Conservation (phyloP, 164 flowering plant species). For the Paratinospora sagittata region DNA sequence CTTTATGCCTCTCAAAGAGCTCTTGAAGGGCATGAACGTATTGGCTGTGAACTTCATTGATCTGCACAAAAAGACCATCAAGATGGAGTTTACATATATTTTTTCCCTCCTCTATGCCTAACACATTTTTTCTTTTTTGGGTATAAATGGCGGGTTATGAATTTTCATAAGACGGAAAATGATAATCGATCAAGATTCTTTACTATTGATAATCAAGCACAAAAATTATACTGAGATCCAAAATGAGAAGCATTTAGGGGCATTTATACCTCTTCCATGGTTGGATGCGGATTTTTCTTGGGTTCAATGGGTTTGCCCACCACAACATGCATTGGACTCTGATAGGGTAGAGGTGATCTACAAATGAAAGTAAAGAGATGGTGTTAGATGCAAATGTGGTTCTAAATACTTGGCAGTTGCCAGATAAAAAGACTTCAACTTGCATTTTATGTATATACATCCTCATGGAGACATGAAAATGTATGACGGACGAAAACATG, state of each 20-base stretch:
- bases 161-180: background rate
- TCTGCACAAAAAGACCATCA: conserved; percentile 28
- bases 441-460: background rate
- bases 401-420: background rate
- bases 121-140: too few relatives aligned
- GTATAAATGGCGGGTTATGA: background rate
- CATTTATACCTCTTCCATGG: conserved; percentile 66
- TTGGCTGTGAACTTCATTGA: conserved; percentile 49
- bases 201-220: background rate
- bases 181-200: background rate
- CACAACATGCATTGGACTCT: conserved; percentile 69
- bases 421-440: background rate
- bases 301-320: conserved; percentile 77
- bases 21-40: conserved; percentile 56
- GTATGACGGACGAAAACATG: background rate
- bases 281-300: conserved; percentile 58
- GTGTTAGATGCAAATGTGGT: background rate
- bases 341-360: conserved; percentile 68
- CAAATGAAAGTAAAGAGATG: conserved; percentile 1
- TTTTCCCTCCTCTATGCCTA: too few relatives aligned
- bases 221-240: background rate
- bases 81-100: background rate
- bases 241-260: background rate
- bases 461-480: background rate
- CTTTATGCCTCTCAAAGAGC: conserved; percentile 72